Base-by-base conservation (phyloP, 805 yeast genomes). In the Candida ulmi region DNA sequence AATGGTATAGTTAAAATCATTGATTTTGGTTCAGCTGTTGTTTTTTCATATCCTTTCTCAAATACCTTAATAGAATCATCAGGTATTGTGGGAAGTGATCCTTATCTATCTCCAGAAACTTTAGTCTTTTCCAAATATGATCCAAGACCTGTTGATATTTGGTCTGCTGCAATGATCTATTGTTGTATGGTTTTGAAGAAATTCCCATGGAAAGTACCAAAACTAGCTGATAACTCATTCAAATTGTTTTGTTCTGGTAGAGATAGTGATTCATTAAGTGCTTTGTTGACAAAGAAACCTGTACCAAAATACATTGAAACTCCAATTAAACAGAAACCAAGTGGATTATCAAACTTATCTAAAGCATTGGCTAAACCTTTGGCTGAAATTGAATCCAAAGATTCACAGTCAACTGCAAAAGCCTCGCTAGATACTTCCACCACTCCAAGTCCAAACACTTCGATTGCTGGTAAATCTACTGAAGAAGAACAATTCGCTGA, bases 141-240 rank as follows among this genome's bases (percentile, higher is more conserved):
- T 58, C 96, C 96, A 13, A 73, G 95, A 47, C 95, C 96, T 1
- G 95, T 88, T 7, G 97, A 88, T 65, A 77, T 88, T 34, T 88
- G 97, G 97, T 85, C 95, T 7, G 79, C 80, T 26, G 96, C 95
- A 8, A 87, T 88, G 43, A 85, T 88, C 36, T 85, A 84, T 62
- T 86, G 95, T 50, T 88, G 96, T 66, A 88, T 88, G 96, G 76
- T 86, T 43, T 69, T 88, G 59, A 83, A 87, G 57, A 84, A 88
- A 64, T 88, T 88, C 64, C 96, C 96, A 8, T 88, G 96, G 96
- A 88, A 87, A 57, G 86, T 87, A 8, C 96, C 97, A 8, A 83
- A 86, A 54, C 61, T 79, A 37, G 69, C 82, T 37, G 96, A 88
- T 61, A 76, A 80, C 50, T 81, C 93, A 45, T 90, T 88, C 65